These are phyloP conservation scores for Verruconis gallopava DNA, from an alignment of 2,329 filamentous ascomycete species.

Conservation along the genomic window DNA sequence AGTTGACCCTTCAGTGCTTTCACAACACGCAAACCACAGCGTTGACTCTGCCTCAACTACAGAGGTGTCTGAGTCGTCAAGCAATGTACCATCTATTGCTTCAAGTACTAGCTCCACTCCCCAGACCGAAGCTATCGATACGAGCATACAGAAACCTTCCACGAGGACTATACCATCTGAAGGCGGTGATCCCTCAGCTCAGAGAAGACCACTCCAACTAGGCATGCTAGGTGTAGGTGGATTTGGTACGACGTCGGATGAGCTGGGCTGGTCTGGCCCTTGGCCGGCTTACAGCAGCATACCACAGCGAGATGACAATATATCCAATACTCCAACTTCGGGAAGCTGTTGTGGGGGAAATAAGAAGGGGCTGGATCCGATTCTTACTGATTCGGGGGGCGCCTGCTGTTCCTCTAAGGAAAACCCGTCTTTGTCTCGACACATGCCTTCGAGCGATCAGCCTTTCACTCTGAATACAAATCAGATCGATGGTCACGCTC, in stretches of 20 bases:
- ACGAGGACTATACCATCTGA: neutral
- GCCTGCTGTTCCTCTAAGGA: no score
- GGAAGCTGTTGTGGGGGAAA: no score
- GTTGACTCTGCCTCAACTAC: no score
- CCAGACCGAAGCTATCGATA: constrained; percentile 5
- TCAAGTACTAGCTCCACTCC: constrained; percentile 9
- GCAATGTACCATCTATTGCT: constrained; percentile 5
- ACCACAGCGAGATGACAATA: neutral
- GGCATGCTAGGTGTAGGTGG: constrained; percentile 4
- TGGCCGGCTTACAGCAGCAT: neutral
- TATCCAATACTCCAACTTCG: neutral
- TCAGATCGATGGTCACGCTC: no score
- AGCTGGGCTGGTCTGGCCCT: neutral
- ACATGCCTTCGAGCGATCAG: no score
- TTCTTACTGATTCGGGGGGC: no score
- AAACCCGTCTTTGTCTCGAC: no score
- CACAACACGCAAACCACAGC: no score
- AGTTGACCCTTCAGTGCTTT: neutral
- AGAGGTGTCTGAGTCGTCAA: constrained; percentile 5
- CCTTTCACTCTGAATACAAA: no score
- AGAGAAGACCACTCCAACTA: neutral
- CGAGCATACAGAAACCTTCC: neutral
- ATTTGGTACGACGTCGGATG: constrained; percentile 1
- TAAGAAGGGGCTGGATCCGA: no score
- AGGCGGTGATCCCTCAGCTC: neutral